These are phyloP conservation scores for Aspergillus hiratsukae DNA, from an alignment of 2,329 filamentous ascomycete genomes.

Conservation along the genomic window DNA sequence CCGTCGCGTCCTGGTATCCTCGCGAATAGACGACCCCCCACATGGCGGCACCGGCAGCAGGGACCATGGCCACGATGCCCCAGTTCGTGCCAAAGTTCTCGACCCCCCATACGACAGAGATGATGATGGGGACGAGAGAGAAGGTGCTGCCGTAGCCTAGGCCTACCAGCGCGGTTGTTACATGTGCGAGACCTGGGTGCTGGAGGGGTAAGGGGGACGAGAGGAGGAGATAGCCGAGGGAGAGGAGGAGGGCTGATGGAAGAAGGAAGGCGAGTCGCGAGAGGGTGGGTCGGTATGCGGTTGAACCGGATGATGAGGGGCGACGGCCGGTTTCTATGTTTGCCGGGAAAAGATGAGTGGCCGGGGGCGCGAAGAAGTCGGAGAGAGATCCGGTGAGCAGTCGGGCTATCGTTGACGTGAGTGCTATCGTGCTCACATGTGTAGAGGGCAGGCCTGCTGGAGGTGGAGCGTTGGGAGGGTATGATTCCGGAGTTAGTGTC, in stretches of 20 bases:
- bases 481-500: slow-evolving; percentile 67
- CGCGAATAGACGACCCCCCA: slow-evolving; percentile 85
- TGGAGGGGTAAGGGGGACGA: slow-evolving; percentile 75
- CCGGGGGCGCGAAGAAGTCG: slow-evolving; percentile 73
- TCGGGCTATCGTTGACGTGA: slow-evolving; percentile 85
- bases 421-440: slow-evolving; percentile 86
- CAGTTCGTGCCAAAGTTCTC: slow-evolving; percentile 99
- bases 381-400: slow-evolving; percentile 86
- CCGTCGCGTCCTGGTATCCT: slow-evolving; percentile 36
- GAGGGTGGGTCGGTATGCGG: slow-evolving; percentile 49
- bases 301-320: slow-evolving; percentile 23
- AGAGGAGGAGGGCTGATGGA: slow-evolving; percentile 68
- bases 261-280: slow-evolving; percentile 80
- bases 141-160: slow-evolving; percentile 92
- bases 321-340: slow-evolving; percentile 39
- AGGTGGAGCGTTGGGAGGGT: slow-evolving; percentile 41
- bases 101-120: slow-evolving; percentile 96
- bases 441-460: slow-evolving; percentile 65
- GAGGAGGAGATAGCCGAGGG: slow-evolving; percentile 70
- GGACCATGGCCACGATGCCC: slow-evolving; percentile 89
- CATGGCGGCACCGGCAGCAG: slow-evolving; percentile 78
- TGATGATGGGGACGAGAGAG: slow-evolving; percentile 81
- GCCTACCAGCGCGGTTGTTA: slow-evolving; percentile 78
- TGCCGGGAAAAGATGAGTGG: slow-evolving; percentile 56
- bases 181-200: slow-evolving; percentile 75